A percentile compares a stretch with the other conserved stretches of the same genome.
These are phyloP conservation scores for Diaporthe longicolla DNA, from an alignment of 2,329 filamentous ascomycete genomes.

Conservation along the genomic window DNA sequence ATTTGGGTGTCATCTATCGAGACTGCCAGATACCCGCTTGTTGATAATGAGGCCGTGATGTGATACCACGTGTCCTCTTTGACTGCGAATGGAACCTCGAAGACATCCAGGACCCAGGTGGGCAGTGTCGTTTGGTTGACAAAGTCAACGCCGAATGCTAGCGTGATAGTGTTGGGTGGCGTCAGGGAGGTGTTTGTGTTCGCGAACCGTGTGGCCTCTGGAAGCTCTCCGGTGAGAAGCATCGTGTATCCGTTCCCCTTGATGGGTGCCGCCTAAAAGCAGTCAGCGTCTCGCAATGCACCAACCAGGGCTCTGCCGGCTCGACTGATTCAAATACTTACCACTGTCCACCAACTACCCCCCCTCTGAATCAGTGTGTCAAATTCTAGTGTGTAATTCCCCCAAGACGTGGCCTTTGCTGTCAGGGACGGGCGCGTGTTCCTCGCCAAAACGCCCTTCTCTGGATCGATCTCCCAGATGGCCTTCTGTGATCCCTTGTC, in stretches of 20 bases:
- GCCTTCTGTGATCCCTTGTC: constrained; percentile 23
- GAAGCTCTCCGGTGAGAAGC: constrained; percentile 11
- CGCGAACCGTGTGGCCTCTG: constrained; percentile 42
- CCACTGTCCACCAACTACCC: constrained; percentile 56
- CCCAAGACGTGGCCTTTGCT: constrained; percentile 45
- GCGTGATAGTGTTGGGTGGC: constrained; percentile 53
- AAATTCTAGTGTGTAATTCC: constrained; percentile 56
- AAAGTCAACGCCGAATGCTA: constrained; percentile 53
- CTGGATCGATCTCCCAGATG: constrained; percentile 23
- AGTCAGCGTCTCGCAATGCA: background rate
- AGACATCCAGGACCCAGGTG: constrained; percentile 48
- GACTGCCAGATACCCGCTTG: constrained; percentile 47
- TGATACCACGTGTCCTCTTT: constrained; percentile 55
- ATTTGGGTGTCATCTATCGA: constrained; percentile 48
- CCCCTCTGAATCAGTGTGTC: constrained; percentile 54
- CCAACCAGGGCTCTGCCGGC: background rate
- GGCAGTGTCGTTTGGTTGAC: constrained; percentile 55
- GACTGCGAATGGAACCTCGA: constrained; percentile 48
- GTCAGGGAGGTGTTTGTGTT: constrained; percentile 54
- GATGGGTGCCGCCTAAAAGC: constrained; percentile 1
- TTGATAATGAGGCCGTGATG: constrained; percentile 50
- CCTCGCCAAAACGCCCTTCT: constrained; percentile 47
- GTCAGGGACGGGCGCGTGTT: constrained; percentile 51
- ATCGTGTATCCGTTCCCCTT: constrained; percentile 19
- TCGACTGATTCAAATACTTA: constrained; percentile 34